phyloP scores from a whole-genome alignment of 805 yeast species.

The Ogataea nakhonphanomensis region DNA sequence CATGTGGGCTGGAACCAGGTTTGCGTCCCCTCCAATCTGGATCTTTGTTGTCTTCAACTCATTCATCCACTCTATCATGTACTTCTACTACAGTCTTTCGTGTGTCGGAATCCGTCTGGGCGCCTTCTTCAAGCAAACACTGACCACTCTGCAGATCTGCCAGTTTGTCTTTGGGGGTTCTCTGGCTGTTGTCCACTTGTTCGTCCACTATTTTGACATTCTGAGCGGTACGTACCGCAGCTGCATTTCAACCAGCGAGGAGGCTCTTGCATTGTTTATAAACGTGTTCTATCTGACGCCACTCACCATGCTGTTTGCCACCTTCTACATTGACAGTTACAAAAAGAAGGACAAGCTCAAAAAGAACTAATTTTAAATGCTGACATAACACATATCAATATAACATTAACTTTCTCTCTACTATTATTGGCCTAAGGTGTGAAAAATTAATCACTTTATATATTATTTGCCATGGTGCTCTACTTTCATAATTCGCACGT shows the following conservation, averaged over 20 bases:
- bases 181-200: slow-evolving; percentile 60
- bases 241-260: slow-evolving; percentile 57
- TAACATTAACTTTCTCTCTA: background rate
- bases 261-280: slow-evolving; percentile 58
- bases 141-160: slow-evolving; percentile 65
- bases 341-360: slow-evolving; percentile 24
- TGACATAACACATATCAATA: background rate
- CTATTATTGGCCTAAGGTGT: slow-evolving; percentile 8
- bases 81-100: slow-evolving; percentile 61
- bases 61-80: slow-evolving; percentile 74
- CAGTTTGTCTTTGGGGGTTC: slow-evolving; percentile 70
- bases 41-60: slow-evolving; percentile 76
- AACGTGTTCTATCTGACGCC: slow-evolving; percentile 67
- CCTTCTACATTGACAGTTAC: slow-evolving; percentile 61
- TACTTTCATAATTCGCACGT: slow-evolving; percentile 53
- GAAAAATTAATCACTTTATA: slow-evolving; percentile 2
- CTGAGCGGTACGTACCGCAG: slow-evolving; percentile 37
- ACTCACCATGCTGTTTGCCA: slow-evolving; percentile 60
- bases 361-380: background rate
- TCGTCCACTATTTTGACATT: slow-evolving; percentile 55
- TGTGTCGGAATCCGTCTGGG: slow-evolving; percentile 61
- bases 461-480: slow-evolving; percentile 51
- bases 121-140: slow-evolving; percentile 48
- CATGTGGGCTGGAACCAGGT: slow-evolving; percentile 77
- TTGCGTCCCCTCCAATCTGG: slow-evolving; percentile 74